phyloP scores from a whole-genome alignment of 495 filamentous ascomycete species.

The Parathielavia hyrcaniae region DNA sequence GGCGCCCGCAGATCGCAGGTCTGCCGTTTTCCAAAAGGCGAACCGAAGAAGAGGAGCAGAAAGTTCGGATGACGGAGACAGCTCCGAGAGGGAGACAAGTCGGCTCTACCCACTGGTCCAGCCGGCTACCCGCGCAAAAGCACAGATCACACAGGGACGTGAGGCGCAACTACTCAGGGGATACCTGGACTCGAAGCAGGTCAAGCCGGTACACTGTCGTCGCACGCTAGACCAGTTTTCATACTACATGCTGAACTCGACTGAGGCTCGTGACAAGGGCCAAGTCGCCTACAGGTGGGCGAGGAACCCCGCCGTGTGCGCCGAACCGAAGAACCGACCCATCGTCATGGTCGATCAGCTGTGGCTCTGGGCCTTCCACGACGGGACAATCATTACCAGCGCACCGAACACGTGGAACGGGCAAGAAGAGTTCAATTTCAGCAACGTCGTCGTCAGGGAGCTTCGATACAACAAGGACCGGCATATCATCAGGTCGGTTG shows the following conservation, averaged over 20 bases:
- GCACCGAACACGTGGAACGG: slow-evolving; percentile 16
- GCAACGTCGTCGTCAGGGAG: slow-evolving; percentile 9
- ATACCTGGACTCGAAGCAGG: slow-evolving; percentile 13
- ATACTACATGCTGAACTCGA: slow-evolving; percentile 22
- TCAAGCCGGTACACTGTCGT: slow-evolving; percentile 21
- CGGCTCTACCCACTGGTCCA: slow-evolving; percentile 5
- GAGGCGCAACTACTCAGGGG: slow-evolving; percentile 15
- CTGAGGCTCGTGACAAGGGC: slow-evolving; percentile 20
- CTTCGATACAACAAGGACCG: slow-evolving; percentile 19
- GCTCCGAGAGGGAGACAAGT: background rate
- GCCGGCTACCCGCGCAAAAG: background rate
- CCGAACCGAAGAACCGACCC: slow-evolving; percentile 14
- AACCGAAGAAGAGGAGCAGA: background rate
- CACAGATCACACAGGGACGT: slow-evolving; percentile 3
- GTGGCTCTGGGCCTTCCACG: slow-evolving; percentile 21
- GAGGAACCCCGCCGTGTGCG: slow-evolving; percentile 3
- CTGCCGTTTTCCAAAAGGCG: background rate
- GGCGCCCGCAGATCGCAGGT: background rate
- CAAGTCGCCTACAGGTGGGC: slow-evolving; percentile 22
- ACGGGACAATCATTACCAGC: slow-evolving; percentile 22
- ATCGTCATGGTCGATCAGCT: slow-evolving; percentile 26
- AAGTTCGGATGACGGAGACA: slow-evolving; percentile 14
- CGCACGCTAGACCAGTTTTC: slow-evolving; percentile 21
- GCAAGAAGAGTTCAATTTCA: slow-evolving; percentile 16
- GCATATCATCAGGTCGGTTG: slow-evolving; percentile 15